Base-by-base conservation (phyloP, 2,329 filamentous ascomycete genomes). In the Cladorrhinum sp. region DNA sequence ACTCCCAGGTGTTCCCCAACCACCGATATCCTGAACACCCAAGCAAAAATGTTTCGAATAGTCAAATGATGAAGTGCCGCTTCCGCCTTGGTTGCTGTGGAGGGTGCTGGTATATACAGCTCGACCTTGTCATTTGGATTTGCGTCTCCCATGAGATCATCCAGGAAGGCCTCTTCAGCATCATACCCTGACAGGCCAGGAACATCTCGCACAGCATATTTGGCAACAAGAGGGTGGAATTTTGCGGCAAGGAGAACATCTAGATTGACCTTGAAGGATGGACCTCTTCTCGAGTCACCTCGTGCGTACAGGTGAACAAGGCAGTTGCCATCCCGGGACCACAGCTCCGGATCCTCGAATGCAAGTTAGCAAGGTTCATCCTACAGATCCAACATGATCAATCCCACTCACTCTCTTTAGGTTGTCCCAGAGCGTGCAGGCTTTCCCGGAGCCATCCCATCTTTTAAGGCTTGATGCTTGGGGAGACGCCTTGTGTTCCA, bases 11-110 rank as follows among this genome's bases (percentile, higher is more conserved):
- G 81, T 36, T 80, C 76, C 5, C 89, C 90, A 1, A 92, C 89
- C 33, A 93, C 71, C 0, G 90, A 84, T 62, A 82, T 82, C 2
- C 83, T 78, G 60, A 84, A 82, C 1, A 90, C 72, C 78, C 87
- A 92, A 2, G 90, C 90, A 61, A 93, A 88, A 67, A 92, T 84
- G 69, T 94, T 94, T 14, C 90, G 82, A 2, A 85, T 90, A 1
- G 86, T 84, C 4, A 91, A 70, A 67, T 91, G 87, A 71, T 88
- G 88, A 39, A 78, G 73, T 66, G 86, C 84, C 0, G 82, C 76
- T 62, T 86, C 80, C 3, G 80, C 77, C 65, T 80, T 79, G 53
- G 82, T 79, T 3, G 79, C 73, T 33, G 76, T 73, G 1, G 80
- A 70, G 0, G 89, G 88, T 1, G 87, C 79, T 1, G 89, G 85